Percentiles rank a stretch among this genome's conserved stretches.
Conservation (phyloP, 2,329 filamentous ascomycete genomes). For the Aureobasidium sp. region DNA sequence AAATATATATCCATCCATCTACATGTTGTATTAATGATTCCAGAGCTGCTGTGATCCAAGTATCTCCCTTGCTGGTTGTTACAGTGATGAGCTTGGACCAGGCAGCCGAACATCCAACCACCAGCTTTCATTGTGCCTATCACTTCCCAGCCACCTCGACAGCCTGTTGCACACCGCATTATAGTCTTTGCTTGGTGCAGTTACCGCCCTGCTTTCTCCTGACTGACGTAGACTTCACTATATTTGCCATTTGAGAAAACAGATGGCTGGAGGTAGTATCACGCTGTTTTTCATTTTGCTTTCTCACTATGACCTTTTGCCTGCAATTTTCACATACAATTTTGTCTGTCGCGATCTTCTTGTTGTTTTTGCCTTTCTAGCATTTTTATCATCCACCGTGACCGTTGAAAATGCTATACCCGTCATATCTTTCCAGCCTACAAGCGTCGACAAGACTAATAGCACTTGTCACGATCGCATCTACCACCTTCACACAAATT, state of each 20-base stretch:
- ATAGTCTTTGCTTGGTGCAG: slow-evolving; percentile 10
- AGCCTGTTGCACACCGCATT: slow-evolving; percentile 10
- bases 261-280: slow-evolving; percentile 12
- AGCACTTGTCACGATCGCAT: slow-evolving; percentile 33
- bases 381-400: slow-evolving; percentile 5
- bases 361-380: slow-evolving; percentile 3
- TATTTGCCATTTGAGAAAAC: slow-evolving; percentile 6
- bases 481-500: slow-evolving; percentile 32
- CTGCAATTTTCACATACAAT: background rate
- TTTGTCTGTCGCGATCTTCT: background rate
- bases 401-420: slow-evolving; percentile 2
- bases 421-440: background rate
- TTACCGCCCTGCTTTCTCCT: slow-evolving; percentile 1
- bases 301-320: background rate
- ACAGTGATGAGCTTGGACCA: slow-evolving; percentile 9
- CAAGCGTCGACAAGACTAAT: slow-evolving; percentile 27
- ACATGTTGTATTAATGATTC: background rate
- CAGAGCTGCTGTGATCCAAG: background rate
- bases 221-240: slow-evolving; percentile 11
- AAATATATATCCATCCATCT: background rate
- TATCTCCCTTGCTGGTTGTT: background rate
- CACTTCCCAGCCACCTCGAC: slow-evolving; percentile 15
- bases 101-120: background rate
- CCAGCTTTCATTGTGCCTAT: slow-evolving; percentile 4
- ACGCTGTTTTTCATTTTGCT: slow-evolving; percentile 11